Evolutionary conservation across 2,329 filamentous ascomycete species (phyloP), one percentile per base, ranked within the genome.

Genomic region (Talaromyces albobiverticillius): DNA sequence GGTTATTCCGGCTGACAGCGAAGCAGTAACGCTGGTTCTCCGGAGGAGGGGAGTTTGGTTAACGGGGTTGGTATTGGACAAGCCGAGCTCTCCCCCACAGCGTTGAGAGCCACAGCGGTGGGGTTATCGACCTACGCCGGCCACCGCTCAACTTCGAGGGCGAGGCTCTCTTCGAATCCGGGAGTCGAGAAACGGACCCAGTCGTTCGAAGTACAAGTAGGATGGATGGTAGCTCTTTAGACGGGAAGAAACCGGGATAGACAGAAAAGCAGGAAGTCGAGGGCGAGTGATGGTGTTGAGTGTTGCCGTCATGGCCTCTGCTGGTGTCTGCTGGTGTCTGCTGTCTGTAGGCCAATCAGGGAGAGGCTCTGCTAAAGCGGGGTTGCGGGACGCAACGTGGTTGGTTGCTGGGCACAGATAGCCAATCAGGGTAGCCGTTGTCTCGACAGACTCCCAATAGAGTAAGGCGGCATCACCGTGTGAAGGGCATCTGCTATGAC

Each of bases 1-100:
- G 49, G 29, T 52, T 46, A 52, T 36, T 45, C 49, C 49, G 41
- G 49, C 29, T 52, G 31, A 11, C 41, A 45, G 41, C 49, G 38
- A 23, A 50, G 36, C 47, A 50, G 11, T 3, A 45, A 29, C 42
- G 11, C 23, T n/a, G 22, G 42, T 38, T 48, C n/a, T 50, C 36
- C 36, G 25, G 36, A 32, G 23, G 18, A 20, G 36, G 46, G 34
- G 22, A 11, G 22, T 38, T 32, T 25, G 36, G 29, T 46, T 45
- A 31, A 51, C 40, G 48, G 42, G 50, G 49, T 46, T 46, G 50
- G 42, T 47, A 55, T 50, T 55, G 53, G 53, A 41, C 47, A 42
- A 55, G 47, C 26, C 53, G 22, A 55, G 48, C 53, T 55, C 36
- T 51, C 48, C 53, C 53, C 53, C 53, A 54, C 52, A 54, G 36